Conservation (phyloP, 2,329 filamentous ascomycete genomes). For the Fusarium falciforme region DNA sequence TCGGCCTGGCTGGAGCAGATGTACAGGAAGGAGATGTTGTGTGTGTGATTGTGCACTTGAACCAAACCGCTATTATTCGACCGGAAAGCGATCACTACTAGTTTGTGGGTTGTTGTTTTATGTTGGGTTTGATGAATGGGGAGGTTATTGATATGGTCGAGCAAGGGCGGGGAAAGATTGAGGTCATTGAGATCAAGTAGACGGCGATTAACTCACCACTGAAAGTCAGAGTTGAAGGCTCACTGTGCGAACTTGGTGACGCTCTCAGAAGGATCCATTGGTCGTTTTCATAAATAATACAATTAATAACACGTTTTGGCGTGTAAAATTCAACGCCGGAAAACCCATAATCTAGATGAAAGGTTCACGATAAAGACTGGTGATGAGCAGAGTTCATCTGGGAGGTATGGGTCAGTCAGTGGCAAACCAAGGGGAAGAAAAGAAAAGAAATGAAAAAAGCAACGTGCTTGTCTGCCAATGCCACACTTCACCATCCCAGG, state of each 20-base stretch:
- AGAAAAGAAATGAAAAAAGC: neutral
- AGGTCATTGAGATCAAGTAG: neutral
- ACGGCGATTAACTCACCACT: neutral
- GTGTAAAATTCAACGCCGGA: too few relatives aligned
- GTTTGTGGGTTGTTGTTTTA: conserved; percentile 1
- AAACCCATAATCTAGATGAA: too few relatives aligned
- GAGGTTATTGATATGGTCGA: neutral
- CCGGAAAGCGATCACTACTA: neutral
- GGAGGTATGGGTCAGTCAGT: neutral
- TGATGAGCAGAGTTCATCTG: neutral
- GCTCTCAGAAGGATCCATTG: too few relatives aligned
- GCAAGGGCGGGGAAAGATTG: neutral
- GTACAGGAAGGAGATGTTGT: neutral
- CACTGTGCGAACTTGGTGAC: too few relatives aligned
- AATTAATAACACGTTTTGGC: too few relatives aligned
- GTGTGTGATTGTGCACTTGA: neutral
- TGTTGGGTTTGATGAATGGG: neutral
- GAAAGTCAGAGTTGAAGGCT: neutral
- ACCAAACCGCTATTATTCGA: neutral
- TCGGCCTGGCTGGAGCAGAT: neutral
- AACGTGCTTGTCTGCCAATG: neutral
- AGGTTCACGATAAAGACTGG: neutral
- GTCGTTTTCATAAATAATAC: too few relatives aligned
- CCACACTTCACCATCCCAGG: neutral
- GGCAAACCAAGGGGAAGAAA: neutral